phyloP scores from a whole-genome alignment of 2,329 filamentous ascomycete genomes.

The Fusarium torulosum region DNA sequence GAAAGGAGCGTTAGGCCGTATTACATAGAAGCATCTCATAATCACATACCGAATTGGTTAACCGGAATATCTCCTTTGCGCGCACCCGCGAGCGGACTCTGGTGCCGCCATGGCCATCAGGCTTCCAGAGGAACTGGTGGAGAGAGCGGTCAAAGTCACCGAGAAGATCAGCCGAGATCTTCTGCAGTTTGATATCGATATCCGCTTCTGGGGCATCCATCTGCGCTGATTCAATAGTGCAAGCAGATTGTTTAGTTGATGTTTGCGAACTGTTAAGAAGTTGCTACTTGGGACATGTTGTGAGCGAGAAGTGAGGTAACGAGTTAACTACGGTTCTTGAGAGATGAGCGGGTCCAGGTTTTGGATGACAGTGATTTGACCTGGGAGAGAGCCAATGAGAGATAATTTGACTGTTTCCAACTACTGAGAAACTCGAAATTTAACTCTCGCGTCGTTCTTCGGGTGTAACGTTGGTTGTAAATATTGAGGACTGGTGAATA shows the following conservation, averaged over 20 bases:
- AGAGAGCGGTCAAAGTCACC: constrained; percentile 68
- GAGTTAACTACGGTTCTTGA: not conserved
- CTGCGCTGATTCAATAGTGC: constrained; percentile 4
- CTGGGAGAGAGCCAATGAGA: constrained; percentile 6
- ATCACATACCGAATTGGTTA: constrained; percentile 60
- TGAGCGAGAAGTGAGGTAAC: constrained; percentile 27
- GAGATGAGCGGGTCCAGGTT: constrained; percentile 26
- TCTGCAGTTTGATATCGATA: constrained; percentile 71
- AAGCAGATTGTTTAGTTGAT: constrained; percentile 2
- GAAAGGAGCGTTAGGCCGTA: constrained; percentile 2
- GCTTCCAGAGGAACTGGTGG: constrained; percentile 64
- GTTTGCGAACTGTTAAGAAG: constrained; percentile 8
- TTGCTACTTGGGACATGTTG: constrained; percentile 3
- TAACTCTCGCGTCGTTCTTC: not conserved
- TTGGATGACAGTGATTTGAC: constrained; percentile 1
- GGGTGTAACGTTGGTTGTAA: not conserved
- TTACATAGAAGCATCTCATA: not conserved
- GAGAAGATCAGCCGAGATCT: constrained; percentile 69
- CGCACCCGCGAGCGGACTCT: constrained; percentile 64
- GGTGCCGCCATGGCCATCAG: constrained; percentile 58
- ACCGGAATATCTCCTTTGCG: constrained; percentile 61
- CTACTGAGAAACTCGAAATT: not conserved
- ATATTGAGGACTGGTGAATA: not conserved
- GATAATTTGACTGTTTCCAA: not conserved
- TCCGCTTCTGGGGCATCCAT: constrained; percentile 74